Evolutionary conservation across 2,329 filamentous ascomycete genomes (phyloP).

Genomic region (Pseudohalonectria lignicola): DNA sequence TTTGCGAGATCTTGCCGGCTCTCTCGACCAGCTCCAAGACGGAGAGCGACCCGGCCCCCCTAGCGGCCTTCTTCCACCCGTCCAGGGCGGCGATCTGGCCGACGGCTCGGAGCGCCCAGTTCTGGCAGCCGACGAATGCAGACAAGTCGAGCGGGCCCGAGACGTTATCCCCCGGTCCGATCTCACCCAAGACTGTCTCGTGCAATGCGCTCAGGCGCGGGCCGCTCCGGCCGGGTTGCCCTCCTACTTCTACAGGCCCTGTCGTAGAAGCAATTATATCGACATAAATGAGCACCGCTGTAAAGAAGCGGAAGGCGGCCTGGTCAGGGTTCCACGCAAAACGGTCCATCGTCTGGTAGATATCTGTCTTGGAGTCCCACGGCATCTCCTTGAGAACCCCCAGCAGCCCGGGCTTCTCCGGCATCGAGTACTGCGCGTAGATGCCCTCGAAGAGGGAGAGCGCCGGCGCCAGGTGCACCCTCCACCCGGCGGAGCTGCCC

Average conservation of each 20-base stretch:
- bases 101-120: conserved; percentile 45
- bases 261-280: too few relatives aligned
- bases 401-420: too few relatives aligned
- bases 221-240: conserved; percentile 16
- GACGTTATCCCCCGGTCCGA: not conserved
- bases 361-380: too few relatives aligned
- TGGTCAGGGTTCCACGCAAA: conserved; percentile 16
- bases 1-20: conserved; percentile 26
- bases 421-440: too few relatives aligned
- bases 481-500: conserved; percentile 23
- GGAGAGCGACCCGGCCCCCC: conserved; percentile 29
- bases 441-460: conserved; percentile 18
- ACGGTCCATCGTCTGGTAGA: too few relatives aligned
- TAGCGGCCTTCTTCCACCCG: conserved; percentile 39
- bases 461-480: conserved; percentile 25
- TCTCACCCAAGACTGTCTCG: conserved; percentile 10
- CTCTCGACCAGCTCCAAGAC: conserved; percentile 32
- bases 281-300: conserved; percentile 19
- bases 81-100: conserved; percentile 41
- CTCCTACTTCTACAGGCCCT: conserved; percentile 18
- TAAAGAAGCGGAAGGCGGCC: conserved; percentile 17
- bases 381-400: too few relatives aligned
- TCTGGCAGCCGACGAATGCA: conserved; percentile 42
- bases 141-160: conserved; percentile 23
- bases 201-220: conserved; percentile 22